Evolutionary conservation across 805 yeast genomes (phyloP).

Genomic region (Starmera quercuum): DNA sequence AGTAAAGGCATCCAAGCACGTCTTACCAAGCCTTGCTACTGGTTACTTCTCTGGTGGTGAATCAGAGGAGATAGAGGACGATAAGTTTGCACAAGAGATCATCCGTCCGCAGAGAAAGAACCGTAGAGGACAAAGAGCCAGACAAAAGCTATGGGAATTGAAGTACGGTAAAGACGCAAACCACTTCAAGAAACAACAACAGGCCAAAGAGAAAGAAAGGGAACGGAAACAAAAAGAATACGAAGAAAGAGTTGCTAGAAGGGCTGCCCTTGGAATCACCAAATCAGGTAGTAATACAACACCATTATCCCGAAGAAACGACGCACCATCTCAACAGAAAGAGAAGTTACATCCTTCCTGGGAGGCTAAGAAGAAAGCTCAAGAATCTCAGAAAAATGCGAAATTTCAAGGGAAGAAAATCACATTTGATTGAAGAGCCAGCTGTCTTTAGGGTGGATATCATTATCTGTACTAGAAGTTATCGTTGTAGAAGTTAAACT

Average conservation of each 20-base stretch:
- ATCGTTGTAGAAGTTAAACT: too few species aligned
- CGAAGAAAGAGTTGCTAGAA: conserved; percentile 65
- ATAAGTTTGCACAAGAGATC: conserved; percentile 40
- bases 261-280: conserved; percentile 43
- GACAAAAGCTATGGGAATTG: conserved; percentile 93
- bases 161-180: conserved; percentile 82
- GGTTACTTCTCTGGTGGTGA: conserved; percentile 82
- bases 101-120: conserved; percentile 62
- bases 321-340: conserved; percentile 8
- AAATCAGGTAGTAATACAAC: conserved; percentile 29
- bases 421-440: conserved; percentile 54
- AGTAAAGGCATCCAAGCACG: conserved; percentile 18
- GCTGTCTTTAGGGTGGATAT: too few species aligned
- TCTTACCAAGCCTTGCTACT: conserved; percentile 61
- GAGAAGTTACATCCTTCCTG: conserved; percentile 85
- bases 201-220: conserved; percentile 44
- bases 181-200: conserved; percentile 66
- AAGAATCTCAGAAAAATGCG: conserved; percentile 54
- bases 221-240: conserved; percentile 55
- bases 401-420: conserved; percentile 83
- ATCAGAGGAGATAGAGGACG: conserved; percentile 50
- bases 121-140: conserved; percentile 94
- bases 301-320: conserved; percentile 31
- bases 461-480: too few species aligned
- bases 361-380: conserved; percentile 79